Conservation (phyloP, 176 grass and related monocot genomes). For the Alopecurus myosuroides region DNA sequence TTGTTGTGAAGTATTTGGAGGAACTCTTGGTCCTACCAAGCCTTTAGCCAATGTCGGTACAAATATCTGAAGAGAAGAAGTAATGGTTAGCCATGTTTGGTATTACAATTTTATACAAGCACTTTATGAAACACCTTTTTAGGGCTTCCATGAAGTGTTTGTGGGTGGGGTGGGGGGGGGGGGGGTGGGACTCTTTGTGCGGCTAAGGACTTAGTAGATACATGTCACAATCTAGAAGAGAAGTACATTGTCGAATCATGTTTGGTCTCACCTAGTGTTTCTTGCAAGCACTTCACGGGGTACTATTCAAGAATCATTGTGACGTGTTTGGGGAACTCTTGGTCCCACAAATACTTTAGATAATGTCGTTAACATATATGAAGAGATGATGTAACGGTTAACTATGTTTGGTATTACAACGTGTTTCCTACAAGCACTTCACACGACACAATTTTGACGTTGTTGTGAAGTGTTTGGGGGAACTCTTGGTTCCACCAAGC, state of each 20-base stretch:
- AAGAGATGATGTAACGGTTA: not conserved
- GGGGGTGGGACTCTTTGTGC: slow-evolving; percentile 33
- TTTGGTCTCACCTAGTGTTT: not conserved
- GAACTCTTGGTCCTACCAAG: not conserved
- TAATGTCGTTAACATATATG: not conserved
- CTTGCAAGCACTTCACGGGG: not conserved
- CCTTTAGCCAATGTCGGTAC: not conserved
- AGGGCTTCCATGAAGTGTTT: slow-evolving; percentile 28
- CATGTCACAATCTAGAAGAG: no score
- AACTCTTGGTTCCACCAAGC: slow-evolving; percentile 35
- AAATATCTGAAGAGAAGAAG: not conserved
- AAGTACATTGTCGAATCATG: slow-evolving; percentile 44
- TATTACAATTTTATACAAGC: slow-evolving; percentile 35
- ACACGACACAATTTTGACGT: not conserved
- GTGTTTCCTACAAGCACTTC: slow-evolving; percentile 49
- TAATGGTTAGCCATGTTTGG: not conserved
- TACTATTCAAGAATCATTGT: not conserved
- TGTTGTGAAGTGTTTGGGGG: slow-evolving; percentile 42
- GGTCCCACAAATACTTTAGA: slow-evolving; percentile 11
- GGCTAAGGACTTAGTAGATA: not conserved
- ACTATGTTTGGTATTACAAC: not conserved
- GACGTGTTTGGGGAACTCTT: not conserved
- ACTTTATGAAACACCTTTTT: slow-evolving; percentile 1
- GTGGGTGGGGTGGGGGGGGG: not conserved
- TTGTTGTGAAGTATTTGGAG: not conserved